Conservation (phyloP, 768 basidiomycete species). For the Boletus sensibilis region DNA sequence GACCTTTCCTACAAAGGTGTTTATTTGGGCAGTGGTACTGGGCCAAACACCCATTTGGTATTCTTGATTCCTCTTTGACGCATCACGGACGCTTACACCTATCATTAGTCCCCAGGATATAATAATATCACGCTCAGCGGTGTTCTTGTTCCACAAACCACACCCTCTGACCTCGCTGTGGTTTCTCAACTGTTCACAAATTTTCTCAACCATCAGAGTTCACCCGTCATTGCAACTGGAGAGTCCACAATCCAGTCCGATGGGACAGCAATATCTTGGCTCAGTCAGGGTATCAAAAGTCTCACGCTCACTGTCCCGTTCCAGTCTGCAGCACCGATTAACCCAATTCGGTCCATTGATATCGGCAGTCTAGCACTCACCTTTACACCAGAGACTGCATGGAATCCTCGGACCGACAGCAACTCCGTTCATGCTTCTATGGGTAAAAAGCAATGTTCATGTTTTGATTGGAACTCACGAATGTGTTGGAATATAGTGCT, state of each 20-base stretch:
- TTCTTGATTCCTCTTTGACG: background rate
- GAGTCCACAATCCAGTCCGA: slow-evolving; percentile 56
- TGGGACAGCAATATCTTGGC: slow-evolving; percentile 61
- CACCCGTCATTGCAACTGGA: slow-evolving; percentile 60
- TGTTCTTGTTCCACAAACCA: slow-evolving; percentile 52
- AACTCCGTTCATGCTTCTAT: slow-evolving; percentile 59
- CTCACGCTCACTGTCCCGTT: slow-evolving; percentile 66
- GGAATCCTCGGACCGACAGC: slow-evolving; percentile 57
- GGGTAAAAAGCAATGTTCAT: slow-evolving; percentile 36
- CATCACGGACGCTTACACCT: slow-evolving; percentile 1
- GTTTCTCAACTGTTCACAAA: slow-evolving; percentile 67
- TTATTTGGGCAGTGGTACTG: slow-evolving; percentile 54
- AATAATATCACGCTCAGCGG: slow-evolving; percentile 63
- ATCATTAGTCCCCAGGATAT: slow-evolving; percentile 44
- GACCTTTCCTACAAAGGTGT: slow-evolving; percentile 57
- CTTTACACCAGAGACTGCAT: slow-evolving; percentile 54
- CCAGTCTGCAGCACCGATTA: slow-evolving; percentile 46
- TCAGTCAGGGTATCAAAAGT: slow-evolving; percentile 56
- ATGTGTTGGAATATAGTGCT: slow-evolving; percentile 42
- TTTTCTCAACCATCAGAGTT: slow-evolving; percentile 63
- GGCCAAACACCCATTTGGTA: slow-evolving; percentile 52
- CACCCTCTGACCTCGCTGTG: slow-evolving; percentile 41
- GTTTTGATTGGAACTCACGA: background rate
- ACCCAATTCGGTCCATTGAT: slow-evolving; percentile 62
- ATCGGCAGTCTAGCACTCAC: slow-evolving; percentile 59